Base-by-base conservation (phyloP, 345 rosid species). In the Lumnitzera littorea region DNA sequence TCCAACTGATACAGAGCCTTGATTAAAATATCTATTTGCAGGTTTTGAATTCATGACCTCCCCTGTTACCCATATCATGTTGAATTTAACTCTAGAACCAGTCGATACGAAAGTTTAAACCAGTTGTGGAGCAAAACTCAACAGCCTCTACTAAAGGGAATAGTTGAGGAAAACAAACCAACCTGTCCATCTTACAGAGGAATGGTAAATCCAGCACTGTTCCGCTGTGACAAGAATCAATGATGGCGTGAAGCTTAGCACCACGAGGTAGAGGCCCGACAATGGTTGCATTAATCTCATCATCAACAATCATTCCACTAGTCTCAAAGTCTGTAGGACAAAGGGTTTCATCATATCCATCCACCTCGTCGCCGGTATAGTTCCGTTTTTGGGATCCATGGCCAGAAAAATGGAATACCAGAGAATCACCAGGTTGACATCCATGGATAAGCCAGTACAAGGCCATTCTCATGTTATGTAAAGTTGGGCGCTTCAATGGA, bases 211-310 rank as follows among this genome's bases (percentile, higher is more conserved):
- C 98, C 58, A 92, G 57, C 43, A 84, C 84, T 1, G 98, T 92
- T 46, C 98, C 98, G 62, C 96, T 92, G 61, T 89, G 96, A 69
- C 96, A 92, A 68, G 96, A 81, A 73, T 92, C 98, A 2, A 92
- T 58, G 48, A 92, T 78, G 17, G 98, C 94, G 53, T 92, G 98
- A 56, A 92, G 96, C 79, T 80, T 87, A 31, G 61, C 92, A n/a
- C 98, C 96, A 0, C 16, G 81, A 54, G 98, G 96, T 46, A 92
- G 83, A 60, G 98, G 94, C 71, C 73, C 77, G 27, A 92, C 96
- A 29, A 89, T 77, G 2, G 82, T 76, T 12, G 83, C 72, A 70
- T 92, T 92, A 67, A 92, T 87, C 81, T 92, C 96, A 51, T 92
- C 88, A 52, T 92, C 98, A 1, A 89, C 73, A 27, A 92, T 85